Evolutionary conservation across 2,329 filamentous ascomycete species (phyloP).

Genomic region (Aureobasidium sp.): DNA sequence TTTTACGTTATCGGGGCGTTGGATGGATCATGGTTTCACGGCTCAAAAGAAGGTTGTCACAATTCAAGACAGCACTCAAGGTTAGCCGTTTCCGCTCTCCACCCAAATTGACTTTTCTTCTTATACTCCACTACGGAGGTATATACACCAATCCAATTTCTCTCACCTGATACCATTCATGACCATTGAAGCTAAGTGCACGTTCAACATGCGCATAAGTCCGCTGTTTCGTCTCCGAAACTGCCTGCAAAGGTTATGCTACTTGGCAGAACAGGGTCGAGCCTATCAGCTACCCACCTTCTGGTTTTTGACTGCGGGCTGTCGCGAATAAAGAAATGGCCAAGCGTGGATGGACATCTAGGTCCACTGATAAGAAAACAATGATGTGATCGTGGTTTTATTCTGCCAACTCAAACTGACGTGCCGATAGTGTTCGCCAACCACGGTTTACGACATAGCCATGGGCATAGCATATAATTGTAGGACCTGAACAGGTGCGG

Average conservation of each 20-base stretch:
- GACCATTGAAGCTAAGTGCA: background rate
- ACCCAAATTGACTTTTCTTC: constrained; percentile 6
- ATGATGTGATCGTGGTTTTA: background rate
- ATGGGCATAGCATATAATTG: background rate
- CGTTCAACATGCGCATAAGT: background rate
- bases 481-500: background rate
- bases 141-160: constrained; percentile 13
- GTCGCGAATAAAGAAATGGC: background rate
- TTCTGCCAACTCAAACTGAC: background rate
- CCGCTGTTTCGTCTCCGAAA: background rate
- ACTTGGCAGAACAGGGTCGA: background rate
- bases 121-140: constrained; percentile 10
- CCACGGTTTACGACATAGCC: background rate
- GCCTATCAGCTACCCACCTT: background rate
- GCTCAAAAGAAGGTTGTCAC: background rate
- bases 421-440: background rate
- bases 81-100: constrained; percentile 3
- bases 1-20: constrained; percentile 1
- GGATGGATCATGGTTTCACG: constrained; percentile 6
- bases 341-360: background rate
- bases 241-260: background rate
- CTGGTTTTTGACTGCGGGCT: background rate
- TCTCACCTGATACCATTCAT: background rate
- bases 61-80: background rate
- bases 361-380: background rate